Conservation (phyloP, 1,284 basidiomycete species). For the Boletus hoseneyae region DNA sequence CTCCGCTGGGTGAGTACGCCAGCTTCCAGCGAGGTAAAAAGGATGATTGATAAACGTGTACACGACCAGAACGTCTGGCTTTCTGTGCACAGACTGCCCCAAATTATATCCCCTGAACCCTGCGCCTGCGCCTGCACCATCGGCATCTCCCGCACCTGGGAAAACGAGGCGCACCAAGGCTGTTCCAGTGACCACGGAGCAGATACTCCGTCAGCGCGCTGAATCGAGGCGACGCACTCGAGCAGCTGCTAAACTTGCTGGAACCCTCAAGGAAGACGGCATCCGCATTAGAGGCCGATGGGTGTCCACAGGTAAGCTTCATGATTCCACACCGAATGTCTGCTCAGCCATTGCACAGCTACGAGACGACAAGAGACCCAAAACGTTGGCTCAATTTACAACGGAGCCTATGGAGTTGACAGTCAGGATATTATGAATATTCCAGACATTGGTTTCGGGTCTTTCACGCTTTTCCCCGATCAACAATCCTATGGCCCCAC, state of each 20-base stretch:
- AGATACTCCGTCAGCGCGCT: slow-evolving; percentile 45
- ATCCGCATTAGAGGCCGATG: slow-evolving; percentile 60
- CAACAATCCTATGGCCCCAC: slow-evolving; percentile 49
- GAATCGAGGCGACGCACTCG: slow-evolving; percentile 39
- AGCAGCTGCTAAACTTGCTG: slow-evolving; percentile 26
- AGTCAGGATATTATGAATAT: slow-evolving; percentile 61
- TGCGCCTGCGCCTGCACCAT: slow-evolving; percentile 36
- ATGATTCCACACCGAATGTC: neutral
- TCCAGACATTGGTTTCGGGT: slow-evolving; percentile 51
- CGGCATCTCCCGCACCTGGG: slow-evolving; percentile 36
- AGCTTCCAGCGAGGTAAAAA: neutral
- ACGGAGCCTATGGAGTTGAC: slow-evolving; percentile 64
- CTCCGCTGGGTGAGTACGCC: slow-evolving; percentile 49
- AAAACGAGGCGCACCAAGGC: slow-evolving; percentile 35
- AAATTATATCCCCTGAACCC: slow-evolving; percentile 47
- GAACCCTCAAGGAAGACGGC: slow-evolving; percentile 35
- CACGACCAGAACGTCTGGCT: slow-evolving; percentile 49
- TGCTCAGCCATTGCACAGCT: slow-evolving; percentile 26
- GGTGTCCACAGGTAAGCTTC: slow-evolving; percentile 46
- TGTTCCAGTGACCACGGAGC: slow-evolving; percentile 41
- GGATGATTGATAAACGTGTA: neutral
- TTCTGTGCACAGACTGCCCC: slow-evolving; percentile 52
- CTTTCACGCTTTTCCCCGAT: slow-evolving; percentile 67
- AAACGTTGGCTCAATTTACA: slow-evolving; percentile 46
- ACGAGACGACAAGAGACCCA: slow-evolving; percentile 44